Percentiles rank a stretch among this genome's conserved stretches.
phyloP scores from a whole-genome alignment of 2,329 filamentous ascomycete species.

The Ascochyta koolunga region DNA sequence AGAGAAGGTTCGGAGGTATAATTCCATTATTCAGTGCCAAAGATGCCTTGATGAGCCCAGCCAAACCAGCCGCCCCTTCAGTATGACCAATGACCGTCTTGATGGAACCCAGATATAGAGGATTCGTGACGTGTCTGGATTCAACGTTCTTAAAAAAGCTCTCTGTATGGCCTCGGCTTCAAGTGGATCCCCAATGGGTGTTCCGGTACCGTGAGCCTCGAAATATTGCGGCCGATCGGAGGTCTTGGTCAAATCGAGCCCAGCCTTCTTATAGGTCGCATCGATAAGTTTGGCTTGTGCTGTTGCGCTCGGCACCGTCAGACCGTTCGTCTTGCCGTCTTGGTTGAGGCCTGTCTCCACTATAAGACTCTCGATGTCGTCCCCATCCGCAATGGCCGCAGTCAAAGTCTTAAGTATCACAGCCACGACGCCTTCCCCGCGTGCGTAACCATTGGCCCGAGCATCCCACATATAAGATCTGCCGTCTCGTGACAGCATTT shows the following conservation, averaged over 20 bases:
- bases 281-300: constrained; percentile 44
- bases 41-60: constrained; percentile 45
- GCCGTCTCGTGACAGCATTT: constrained; percentile 42
- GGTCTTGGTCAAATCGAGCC: constrained; percentile 34
- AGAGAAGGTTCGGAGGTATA: constrained; percentile 44
- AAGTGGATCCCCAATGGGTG: constrained; percentile 40
- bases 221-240: constrained; percentile 38
- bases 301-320: constrained; percentile 54
- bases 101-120: constrained; percentile 23
- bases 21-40: constrained; percentile 30
- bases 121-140: neutral
- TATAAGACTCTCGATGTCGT: constrained; percentile 52
- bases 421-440: constrained; percentile 59
- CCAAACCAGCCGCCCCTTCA: constrained; percentile 46
- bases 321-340: constrained; percentile 49
- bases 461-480: constrained; percentile 40
- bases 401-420: constrained; percentile 59
- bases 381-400: constrained; percentile 55
- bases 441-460: constrained; percentile 56
- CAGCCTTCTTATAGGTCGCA: constrained; percentile 45
- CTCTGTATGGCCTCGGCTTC: constrained; percentile 30
- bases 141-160: constrained; percentile 19
- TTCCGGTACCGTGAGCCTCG: constrained; percentile 51
- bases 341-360: constrained; percentile 45
- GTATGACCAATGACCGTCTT: constrained; percentile 51